Base-by-base conservation (phyloP, 169 alveolate genomes). In the Cyclospora cayetanensis region DNA sequence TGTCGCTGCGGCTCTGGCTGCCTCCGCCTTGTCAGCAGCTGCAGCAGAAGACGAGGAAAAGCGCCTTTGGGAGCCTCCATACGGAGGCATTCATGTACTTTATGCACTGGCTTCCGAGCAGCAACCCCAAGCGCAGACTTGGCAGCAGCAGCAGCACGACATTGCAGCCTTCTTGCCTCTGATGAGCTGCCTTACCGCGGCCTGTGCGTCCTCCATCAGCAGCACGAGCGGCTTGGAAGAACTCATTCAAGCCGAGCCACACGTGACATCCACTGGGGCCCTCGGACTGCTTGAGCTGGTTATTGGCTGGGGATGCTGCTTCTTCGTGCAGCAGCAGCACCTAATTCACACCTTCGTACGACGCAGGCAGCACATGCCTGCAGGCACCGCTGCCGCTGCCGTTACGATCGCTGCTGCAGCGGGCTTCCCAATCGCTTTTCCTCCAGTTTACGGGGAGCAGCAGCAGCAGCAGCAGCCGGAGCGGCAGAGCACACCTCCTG, bases 301-400 rank as follows among this genome's bases (percentile, higher is more conserved):
- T 7, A 43, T 42, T 5, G 68, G 89, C 15, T 31, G 89, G 43
- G 66, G 89, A 5, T 31, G 89, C 89, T 79, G 68, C 55, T 76
- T 5, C 39, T 46, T 60, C n/a, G 72, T n/a, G 1, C 72, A 60
- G 72, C 72, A 60, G 72, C 72, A 60, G 37, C 79, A 66, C 46
- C 79, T 66, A 29, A n/a, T 31, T 39, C 12, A 39, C 43, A 66
- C 79, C 22, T 22, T n/a, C 25, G 5, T 11, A n/a, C 50, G 25
- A 43, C 79, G 79, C 46, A 66, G 25, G 79, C 79, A 66, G 79
- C 79, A 66, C 4, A 66, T 66, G 79, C 7, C 50, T 9, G 43
- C 70, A 15, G 89, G 66, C 35, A 22, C 42, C 7, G 72, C 89
- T 46, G 89, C 89, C 29, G 89, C 89, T 52, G 66, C 89, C 50